Conservation (phyloP, 176 grass and related monocot species). For the Zoysia japonica region DNA sequence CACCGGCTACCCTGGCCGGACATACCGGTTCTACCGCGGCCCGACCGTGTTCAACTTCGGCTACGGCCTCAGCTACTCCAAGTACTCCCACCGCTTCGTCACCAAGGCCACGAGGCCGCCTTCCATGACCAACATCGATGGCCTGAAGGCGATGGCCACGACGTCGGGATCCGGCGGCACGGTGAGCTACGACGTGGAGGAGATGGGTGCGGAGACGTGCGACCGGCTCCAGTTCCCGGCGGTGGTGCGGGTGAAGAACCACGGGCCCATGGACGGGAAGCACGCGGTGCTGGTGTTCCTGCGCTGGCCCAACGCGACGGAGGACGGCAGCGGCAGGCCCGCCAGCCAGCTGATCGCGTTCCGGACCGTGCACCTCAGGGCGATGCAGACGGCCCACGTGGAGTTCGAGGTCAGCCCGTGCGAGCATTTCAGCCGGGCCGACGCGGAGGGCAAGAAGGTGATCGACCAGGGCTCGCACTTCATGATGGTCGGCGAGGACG, state of each 20-base stretch:
- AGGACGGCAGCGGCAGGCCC: conserved; percentile 58
- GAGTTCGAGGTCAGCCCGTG: no score
- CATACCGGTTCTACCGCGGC: conserved; percentile 84
- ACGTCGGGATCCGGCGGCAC: neutral
- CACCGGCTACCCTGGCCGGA: conserved; percentile 76
- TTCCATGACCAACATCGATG: conserved; percentile 38
- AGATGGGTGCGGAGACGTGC: conserved; percentile 60
- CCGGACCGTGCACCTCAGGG: conserved; percentile 15
- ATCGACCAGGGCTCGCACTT: no score
- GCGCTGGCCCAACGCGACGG: conserved; percentile 59
- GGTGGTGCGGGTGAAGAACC: conserved; percentile 62
- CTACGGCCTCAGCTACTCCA: conserved; percentile 92
- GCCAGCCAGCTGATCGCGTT: conserved; percentile 69
- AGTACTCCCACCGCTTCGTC: conserved; percentile 72
- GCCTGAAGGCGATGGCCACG: conserved; percentile 38
- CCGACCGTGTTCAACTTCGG: conserved; percentile 79
- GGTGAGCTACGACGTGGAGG: conserved; percentile 47
- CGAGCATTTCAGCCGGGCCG: conserved; percentile 4
- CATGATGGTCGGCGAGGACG: conserved; percentile 37
- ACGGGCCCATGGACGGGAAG: conserved; percentile 66
- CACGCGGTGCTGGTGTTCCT: conserved; percentile 74
- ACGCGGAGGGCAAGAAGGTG: conserved; percentile 42
- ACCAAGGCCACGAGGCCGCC: conserved; percentile 32
- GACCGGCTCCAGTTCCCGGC: conserved; percentile 64
- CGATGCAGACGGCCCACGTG: no score